Percentiles rank a stretch among this genome's conserved stretches.
These are phyloP conservation scores for Castanea sativa DNA, from an alignment of 306 rosid genomes.

Conservation along the genomic window DNA sequence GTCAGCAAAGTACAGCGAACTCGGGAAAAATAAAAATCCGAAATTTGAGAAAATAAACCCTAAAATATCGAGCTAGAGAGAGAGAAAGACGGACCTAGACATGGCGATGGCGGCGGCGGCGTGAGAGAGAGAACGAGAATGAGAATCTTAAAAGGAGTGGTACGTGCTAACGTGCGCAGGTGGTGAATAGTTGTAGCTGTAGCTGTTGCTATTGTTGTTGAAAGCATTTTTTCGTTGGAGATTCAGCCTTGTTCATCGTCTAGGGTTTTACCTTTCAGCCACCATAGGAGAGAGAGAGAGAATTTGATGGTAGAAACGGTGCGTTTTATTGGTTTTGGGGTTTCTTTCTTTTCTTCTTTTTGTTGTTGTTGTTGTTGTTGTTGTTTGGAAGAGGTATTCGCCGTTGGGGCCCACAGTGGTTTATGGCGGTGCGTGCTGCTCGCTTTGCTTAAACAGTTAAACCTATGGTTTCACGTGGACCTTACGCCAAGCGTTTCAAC, in stretches of 20 bases:
- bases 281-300: background rate
- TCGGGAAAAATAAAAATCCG: no score
- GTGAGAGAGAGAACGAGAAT: background rate
- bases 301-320: background rate
- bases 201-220: background rate
- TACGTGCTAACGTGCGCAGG: slow-evolving; percentile 19
- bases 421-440: background rate
- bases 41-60: background rate
- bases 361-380: no score
- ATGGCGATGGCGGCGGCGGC: slow-evolving; percentile 35
- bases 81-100: slow-evolving; percentile 41
- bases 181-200: slow-evolving; percentile 2
- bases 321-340: background rate
- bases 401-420: slow-evolving; percentile 13
- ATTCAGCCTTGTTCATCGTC: slow-evolving; percentile 11
- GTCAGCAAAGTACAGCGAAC: background rate
- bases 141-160: slow-evolving; percentile 22
- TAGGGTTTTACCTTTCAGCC: background rate
- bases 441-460: no score
- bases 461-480: no score
- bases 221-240: slow-evolving; percentile 38
- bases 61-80: background rate
- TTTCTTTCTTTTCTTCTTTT: no score
- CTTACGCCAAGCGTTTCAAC: no score
- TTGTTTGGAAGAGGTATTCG: background rate